Conservation (phyloP, 306 rosid genomes). For the Lathyrus sativus region DNA sequence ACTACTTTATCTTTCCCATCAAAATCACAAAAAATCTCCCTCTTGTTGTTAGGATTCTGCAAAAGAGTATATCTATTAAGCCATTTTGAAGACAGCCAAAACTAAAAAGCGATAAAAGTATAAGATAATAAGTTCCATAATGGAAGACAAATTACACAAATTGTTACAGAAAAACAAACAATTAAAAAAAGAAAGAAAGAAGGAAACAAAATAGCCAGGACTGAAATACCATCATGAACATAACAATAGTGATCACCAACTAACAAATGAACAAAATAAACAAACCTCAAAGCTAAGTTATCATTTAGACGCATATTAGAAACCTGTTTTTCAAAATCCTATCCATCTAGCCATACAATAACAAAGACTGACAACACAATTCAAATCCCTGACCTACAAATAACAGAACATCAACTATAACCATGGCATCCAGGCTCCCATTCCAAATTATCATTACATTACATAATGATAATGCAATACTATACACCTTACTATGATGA, state of each 20-base stretch:
- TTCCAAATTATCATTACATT: neutral
- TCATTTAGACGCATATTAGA: neutral
- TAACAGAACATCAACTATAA: neutral
- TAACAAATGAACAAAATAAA: constrained; percentile 9
- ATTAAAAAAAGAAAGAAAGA: neutral
- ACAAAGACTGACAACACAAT: neutral
- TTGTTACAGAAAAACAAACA: neutral
- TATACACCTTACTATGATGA: neutral
- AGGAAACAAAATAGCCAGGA: neutral
- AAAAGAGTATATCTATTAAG: constrained; percentile 35
- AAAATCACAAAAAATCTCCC: constrained; percentile 67
- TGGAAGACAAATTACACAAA: constrained; percentile 1
- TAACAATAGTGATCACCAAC: neutral
- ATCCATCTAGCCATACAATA: neutral
- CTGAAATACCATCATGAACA: constrained; percentile 4
- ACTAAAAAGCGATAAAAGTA: constrained; percentile 3
- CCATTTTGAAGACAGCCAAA: constrained; percentile 18
- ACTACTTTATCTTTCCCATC: constrained; percentile 62
- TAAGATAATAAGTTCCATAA: neutral
- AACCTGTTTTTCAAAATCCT: neutral
- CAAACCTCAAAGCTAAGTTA: neutral
- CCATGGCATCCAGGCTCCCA: neutral
- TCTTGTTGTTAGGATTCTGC: constrained; percentile 72
- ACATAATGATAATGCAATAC: neutral
- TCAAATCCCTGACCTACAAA: neutral